Evolutionary conservation across 176 grass and related monocot genomes (phyloP).

Genomic region (Pharus latifolius): DNA sequence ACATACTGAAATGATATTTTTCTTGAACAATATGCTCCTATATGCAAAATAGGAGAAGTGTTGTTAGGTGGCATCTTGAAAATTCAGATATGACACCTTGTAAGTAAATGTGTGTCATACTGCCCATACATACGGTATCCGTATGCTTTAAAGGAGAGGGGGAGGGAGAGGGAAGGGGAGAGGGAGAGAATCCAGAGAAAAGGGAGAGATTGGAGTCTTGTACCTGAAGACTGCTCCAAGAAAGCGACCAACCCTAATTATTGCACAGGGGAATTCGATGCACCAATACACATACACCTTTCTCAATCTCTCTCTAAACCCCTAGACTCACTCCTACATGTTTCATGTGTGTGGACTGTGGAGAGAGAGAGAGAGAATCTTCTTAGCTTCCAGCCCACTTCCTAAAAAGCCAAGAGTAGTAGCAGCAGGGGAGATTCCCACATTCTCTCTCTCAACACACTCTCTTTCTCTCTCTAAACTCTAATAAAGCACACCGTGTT

Average conservation of each 20-base stretch:
- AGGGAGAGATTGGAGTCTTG: conserved; percentile 82
- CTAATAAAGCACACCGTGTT: conserved; percentile 28
- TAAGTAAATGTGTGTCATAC: too few species aligned
- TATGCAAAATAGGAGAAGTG: too few species aligned
- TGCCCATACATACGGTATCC: too few species aligned
- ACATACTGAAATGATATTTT: neutral
- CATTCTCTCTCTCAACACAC: neutral
- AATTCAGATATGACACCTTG: too few species aligned
- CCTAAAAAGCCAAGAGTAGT: conserved; percentile 65
- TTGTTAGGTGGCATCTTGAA: too few species aligned
- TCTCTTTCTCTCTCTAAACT: conserved; percentile 2
- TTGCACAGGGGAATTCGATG: conserved; percentile 96
- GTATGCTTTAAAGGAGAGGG: neutral
- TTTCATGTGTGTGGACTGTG: neutral
- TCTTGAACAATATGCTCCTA: too few species aligned
- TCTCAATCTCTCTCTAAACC: conserved; percentile 5
- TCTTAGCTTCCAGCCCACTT: conserved; percentile 87
- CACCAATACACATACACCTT: conserved; percentile 32
- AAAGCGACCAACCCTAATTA: conserved; percentile 97
- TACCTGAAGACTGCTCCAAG: conserved; percentile 82
- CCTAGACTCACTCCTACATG: neutral
- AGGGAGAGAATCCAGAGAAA: conserved; percentile 44
- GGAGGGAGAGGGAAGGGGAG: neutral
- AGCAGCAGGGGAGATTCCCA: conserved; percentile 75
- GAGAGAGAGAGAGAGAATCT: conserved; percentile 51